Base-by-base conservation (phyloP, 2,329 filamentous ascomycete species). In the Volutella citrinella region DNA sequence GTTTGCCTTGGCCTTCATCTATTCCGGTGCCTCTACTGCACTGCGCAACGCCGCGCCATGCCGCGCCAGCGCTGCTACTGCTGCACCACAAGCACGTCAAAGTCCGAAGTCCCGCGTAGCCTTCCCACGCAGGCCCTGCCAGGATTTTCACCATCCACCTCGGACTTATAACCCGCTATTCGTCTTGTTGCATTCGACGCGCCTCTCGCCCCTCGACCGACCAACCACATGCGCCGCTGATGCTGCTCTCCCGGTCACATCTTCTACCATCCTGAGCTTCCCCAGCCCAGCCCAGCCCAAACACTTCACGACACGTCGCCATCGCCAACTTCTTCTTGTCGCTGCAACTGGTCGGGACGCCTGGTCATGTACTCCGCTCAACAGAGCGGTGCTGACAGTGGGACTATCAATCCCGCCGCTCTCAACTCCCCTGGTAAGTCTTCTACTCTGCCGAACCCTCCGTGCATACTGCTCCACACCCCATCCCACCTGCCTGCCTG, bases 331-430 rank as follows among this genome's bases (percentile, higher is more conserved):
- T 34, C 28, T 36, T 36, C 32, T 37, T 42, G 26, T 30, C 22
- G 31, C 36, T 32, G 27, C 25, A 40, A 38, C 45, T 55, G 48
- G 45, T 40, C 48, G 46, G 48, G 46, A 43, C 47, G 45, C 37
- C 50, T 37, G 49, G 55, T 44, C 55, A 65, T 64, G 62, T 63
- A 64, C 56, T 56, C 59, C 43, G 56, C 52, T 40, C 60, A 52
- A 65, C 75, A 81, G 64, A 83, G 82, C 72, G 79, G 80, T 66
- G 84, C 85, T 76, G 84, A 87, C 63, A 84, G 84, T 72, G 86
- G 84, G 61, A 94, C 88, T 60, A 93, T 95, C 74, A 87, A 94
- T 74, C 88, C 88, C 62, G 87, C 87, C 57, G 86, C 84, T 47
- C 76, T 95, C 70, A 88, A 84, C 69, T 82, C 82, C 61, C 70